These are phyloP conservation scores for Trebouxia sp. DNA, from an alignment of 139 green algal species.

Conservation along the genomic window DNA sequence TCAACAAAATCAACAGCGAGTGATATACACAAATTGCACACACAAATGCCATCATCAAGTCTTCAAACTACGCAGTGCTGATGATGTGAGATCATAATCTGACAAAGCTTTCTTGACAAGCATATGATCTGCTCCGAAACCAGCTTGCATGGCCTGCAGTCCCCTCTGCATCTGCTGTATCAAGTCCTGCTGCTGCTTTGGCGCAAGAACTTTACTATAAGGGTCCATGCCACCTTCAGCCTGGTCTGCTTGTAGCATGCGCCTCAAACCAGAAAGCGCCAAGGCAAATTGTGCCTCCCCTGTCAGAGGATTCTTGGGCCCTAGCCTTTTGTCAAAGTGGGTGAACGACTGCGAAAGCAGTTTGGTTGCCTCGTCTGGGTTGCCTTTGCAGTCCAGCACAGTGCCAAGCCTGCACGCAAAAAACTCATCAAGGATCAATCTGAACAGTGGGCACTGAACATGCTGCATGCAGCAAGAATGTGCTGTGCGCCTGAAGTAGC, in stretches of 20 bases:
- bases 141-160: constrained; percentile 18
- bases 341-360: background rate
- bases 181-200: background rate
- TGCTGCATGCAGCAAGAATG: too few relatives aligned
- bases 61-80: background rate
- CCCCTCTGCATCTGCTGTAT: constrained; percentile 20
- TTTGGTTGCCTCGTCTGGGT: background rate
- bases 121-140: constrained; percentile 24
- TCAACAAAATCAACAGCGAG: too few relatives aligned
- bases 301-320: constrained; percentile 20
- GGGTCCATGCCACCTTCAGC: background rate
- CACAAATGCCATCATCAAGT: background rate
- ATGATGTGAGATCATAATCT: background rate
- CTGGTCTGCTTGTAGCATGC: background rate
- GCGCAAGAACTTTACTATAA: background rate
- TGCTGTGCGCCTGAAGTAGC: too few relatives aligned
- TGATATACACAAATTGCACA: too few relatives aligned
- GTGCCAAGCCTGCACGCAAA: constrained; percentile 27
- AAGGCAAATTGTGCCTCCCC: constrained; percentile 5
- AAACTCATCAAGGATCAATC: too few relatives aligned
- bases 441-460: too few relatives aligned
- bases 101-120: constrained; percentile 20
- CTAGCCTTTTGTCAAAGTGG: constrained; percentile 21
- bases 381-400: constrained; percentile 11
- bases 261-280: background rate